Evolutionary conservation across 768 basidiomycete species (phyloP).

Genomic region (Mycena capillaripes): DNA sequence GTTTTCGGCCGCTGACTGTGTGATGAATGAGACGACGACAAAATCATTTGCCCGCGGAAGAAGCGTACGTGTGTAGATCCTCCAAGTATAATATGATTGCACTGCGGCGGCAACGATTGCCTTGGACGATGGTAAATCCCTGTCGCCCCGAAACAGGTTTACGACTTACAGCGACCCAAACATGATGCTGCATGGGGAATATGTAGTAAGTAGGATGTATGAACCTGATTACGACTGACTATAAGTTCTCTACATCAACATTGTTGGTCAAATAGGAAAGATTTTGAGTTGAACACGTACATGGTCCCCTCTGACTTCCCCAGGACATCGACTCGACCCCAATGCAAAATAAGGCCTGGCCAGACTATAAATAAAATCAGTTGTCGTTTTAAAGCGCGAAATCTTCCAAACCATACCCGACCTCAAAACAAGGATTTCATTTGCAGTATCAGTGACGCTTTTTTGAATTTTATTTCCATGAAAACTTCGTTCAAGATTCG

Average conservation of each 20-base stretch:
- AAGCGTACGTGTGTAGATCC: slow-evolving; percentile 20
- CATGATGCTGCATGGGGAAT: slow-evolving; percentile 9
- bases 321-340: slow-evolving; percentile 21
- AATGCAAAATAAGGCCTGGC: slow-evolving; percentile 24
- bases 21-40: neutral
- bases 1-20: slow-evolving; percentile 18
- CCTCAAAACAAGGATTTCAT: slow-evolving; percentile 20
- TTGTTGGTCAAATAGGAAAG: neutral
- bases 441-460: slow-evolving; percentile 17
- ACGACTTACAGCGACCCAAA: slow-evolving; percentile 28
- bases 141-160: neutral
- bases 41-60: neutral
- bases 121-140: neutral
- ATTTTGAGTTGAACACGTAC: neutral
- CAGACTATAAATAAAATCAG: neutral
- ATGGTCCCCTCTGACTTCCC: slow-evolving; percentile 24
- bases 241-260: slow-evolving; percentile 13
- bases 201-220: neutral
- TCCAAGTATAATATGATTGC: slow-evolving; percentile 24
- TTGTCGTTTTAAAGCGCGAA: neutral
- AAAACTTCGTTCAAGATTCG: neutral
- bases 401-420: neutral
- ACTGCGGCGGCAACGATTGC: slow-evolving; percentile 20
- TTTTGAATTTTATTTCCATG: neutral
- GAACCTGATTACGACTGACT: neutral